Conservation (phyloP, 139 green algal species). For the Zygnema cylindricum region DNA sequence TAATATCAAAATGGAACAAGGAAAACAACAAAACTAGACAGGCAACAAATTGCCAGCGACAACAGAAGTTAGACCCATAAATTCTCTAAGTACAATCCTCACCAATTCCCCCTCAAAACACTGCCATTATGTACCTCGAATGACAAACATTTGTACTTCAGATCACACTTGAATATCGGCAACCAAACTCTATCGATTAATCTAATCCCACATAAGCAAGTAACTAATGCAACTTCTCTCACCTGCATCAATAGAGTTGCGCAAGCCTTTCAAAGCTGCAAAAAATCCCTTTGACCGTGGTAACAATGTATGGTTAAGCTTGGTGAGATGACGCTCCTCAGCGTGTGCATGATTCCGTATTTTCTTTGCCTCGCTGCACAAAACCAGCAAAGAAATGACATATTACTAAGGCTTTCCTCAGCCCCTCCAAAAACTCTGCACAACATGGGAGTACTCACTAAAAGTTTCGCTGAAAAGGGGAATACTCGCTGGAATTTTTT, state of each 20-base stretch:
- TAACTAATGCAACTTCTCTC: background rate
- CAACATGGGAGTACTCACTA: background rate
- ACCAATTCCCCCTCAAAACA: no score
- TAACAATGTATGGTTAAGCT: constrained; percentile 23
- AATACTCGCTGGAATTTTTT: background rate
- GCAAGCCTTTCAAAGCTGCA: constrained; percentile 3
- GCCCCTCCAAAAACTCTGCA: background rate
- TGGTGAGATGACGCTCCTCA: constrained; percentile 10
- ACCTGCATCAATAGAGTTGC: constrained; percentile 44
- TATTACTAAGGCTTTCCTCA: background rate
- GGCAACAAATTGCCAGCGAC: no score
- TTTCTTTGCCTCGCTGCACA: constrained; percentile 30
- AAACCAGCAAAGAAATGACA: background rate
- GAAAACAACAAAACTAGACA: no score
- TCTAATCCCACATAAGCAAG: no score
- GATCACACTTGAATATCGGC: no score
- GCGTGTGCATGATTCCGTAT: constrained; percentile 9
- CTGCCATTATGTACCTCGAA: no score
- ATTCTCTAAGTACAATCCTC: no score
- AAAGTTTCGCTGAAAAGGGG: background rate
- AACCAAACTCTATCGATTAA: no score
- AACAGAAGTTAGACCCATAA: no score
- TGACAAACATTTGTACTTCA: no score
- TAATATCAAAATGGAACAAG: no score
- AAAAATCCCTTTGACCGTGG: constrained; percentile 20